These are phyloP conservation scores for Neospermospora avenae DNA, from an alignment of 2,329 filamentous ascomycete genomes.

Conservation along the genomic window DNA sequence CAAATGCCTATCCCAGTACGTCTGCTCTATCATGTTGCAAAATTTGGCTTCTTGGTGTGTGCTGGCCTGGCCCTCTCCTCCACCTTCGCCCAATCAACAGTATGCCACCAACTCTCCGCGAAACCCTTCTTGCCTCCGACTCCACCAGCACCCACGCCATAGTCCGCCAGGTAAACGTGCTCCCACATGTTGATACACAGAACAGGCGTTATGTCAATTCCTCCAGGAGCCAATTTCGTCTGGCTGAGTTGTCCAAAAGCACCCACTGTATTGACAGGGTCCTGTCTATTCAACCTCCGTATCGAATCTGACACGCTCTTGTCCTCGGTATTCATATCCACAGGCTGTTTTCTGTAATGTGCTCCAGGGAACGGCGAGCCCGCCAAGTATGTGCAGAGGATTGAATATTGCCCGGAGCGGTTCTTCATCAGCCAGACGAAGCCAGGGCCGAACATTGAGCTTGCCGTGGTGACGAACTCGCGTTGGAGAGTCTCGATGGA, in stretches of 20 bases:
- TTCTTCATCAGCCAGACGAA: conserved; percentile 87
- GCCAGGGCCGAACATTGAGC: conserved; percentile 92
- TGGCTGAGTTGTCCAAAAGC: conserved; percentile 30
- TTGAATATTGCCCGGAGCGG: conserved; percentile 49
- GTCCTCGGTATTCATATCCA: conserved; percentile 67
- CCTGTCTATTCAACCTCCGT: conserved; percentile 34
- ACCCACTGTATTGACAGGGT: conserved; percentile 36
- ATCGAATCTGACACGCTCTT: conserved; percentile 39
- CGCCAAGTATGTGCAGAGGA: conserved; percentile 87
- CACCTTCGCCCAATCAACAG: conserved; percentile 81
- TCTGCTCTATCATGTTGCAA: conserved; percentile 24
- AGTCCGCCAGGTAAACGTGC: conserved; percentile 87
- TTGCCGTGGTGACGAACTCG: conserved; percentile 77
- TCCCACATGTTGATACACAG: conserved; percentile 96
- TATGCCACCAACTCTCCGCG: conserved; percentile 81
- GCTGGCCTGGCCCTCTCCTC: conserved; percentile 31
- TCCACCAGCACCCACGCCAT: conserved; percentile 54
- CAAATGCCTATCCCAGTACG: conserved; percentile 16
- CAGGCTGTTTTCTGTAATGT: conserved; percentile 65
- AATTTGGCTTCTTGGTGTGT: neutral
- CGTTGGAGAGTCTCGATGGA: conserved; percentile 77
- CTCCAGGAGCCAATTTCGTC: conserved; percentile 55
- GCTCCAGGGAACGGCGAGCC: conserved; percentile 84
- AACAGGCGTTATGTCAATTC: conserved; percentile 68
- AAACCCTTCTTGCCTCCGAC: conserved; percentile 71